Conservation (phyloP, 2,329 filamentous ascomycete genomes). For the Colletotrichum eleusines region DNA sequence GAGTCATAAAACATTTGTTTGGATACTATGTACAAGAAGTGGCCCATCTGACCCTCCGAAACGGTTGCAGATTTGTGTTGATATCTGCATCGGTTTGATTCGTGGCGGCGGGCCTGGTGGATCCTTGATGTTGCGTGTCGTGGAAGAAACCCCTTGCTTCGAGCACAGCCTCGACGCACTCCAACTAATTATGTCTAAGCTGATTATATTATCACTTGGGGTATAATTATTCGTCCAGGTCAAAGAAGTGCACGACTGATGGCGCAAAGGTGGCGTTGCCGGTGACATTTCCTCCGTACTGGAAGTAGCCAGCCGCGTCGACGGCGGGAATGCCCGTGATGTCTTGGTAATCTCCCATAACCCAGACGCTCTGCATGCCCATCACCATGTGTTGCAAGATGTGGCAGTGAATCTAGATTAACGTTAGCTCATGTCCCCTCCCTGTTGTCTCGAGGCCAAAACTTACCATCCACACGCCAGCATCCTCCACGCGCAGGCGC, state of each 20-base stretch:
- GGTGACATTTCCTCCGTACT: constrained; percentile 59
- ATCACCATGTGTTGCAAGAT: constrained; percentile 69
- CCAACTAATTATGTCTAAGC: neutral
- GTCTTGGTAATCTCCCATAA: constrained; percentile 46
- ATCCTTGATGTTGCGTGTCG: neutral
- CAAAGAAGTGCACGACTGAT: constrained; percentile 42
- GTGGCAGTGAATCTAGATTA: constrained; percentile 65
- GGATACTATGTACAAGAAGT: too few species aligned
- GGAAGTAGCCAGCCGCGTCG: constrained; percentile 56
- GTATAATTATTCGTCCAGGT: constrained; percentile 12
- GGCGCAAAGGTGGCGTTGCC: constrained; percentile 50
- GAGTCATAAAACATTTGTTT: too few species aligned
- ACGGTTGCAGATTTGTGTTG: constrained; percentile 4
- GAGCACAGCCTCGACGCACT: neutral
- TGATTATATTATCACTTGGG: neutral
- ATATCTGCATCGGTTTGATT: neutral
- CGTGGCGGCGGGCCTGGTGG: neutral
- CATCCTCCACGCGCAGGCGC: constrained; percentile 62
- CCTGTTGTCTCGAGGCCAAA: neutral
- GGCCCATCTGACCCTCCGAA: constrained; percentile 1
- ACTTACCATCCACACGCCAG: constrained; percentile 68
- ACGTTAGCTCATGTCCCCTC: constrained; percentile 1
- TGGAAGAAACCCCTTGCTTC: neutral
- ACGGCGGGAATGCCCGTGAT: constrained; percentile 46
- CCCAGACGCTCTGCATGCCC: constrained; percentile 54